A percentile compares a stretch with the other conserved stretches of the same genome.
Conservation (phyloP, 805 yeast species). For the Cyberlindnera suaveolens region DNA sequence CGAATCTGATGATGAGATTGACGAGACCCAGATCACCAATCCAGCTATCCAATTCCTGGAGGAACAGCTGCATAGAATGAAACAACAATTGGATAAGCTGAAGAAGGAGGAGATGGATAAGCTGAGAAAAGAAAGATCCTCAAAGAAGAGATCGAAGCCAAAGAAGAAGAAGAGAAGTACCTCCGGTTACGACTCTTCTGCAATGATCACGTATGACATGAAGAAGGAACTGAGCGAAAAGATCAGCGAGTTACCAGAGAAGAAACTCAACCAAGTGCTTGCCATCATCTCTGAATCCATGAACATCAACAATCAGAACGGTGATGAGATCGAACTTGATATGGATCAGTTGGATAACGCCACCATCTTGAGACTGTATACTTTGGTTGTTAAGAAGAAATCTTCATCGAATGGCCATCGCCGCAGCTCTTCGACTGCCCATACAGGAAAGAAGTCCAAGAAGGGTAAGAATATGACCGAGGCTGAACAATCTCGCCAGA, state of each 20-base stretch:
- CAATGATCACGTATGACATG: constrained; percentile 84
- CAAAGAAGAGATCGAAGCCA: constrained; percentile 36
- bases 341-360: constrained; percentile 86
- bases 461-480: constrained; percentile 55
- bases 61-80: constrained; percentile 80
- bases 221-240: constrained; percentile 87
- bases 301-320: constrained; percentile 49
- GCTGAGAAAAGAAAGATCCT: constrained; percentile 52
- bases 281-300: constrained; percentile 76
- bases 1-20: constrained; percentile 42
- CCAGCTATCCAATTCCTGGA: constrained; percentile 90
- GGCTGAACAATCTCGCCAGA: constrained; percentile 60
- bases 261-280: constrained; percentile 76
- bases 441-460: constrained; percentile 29
- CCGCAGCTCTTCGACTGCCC: constrained; percentile 1
- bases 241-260: constrained; percentile 70
- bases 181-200: constrained; percentile 17
- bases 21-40: constrained; percentile 62
- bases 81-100: constrained; percentile 74
- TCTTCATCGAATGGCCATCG: constrained; percentile 1
- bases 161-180: constrained; percentile 27
- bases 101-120: constrained; percentile 71
- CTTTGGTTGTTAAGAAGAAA: constrained; percentile 60
- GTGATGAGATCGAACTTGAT: constrained; percentile 94
- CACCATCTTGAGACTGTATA: constrained; percentile 77